Conservation (phyloP, 306 rosid species). For the Begonia loranthoides region DNA sequence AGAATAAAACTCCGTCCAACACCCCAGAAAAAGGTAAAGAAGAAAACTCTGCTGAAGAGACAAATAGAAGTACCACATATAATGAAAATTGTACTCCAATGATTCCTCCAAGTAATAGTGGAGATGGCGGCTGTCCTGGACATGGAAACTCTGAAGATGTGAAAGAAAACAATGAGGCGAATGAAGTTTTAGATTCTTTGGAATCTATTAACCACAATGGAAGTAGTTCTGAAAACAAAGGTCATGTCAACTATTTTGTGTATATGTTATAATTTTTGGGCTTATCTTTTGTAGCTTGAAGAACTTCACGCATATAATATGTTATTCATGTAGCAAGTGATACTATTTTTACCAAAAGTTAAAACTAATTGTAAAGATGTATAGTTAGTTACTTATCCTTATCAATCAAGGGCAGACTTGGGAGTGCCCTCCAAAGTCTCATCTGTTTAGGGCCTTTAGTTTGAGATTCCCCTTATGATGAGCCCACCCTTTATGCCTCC, state of each 20-base stretch:
- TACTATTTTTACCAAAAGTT: no score
- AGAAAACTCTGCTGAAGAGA: conserved; percentile 20
- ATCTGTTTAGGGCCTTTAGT: no score
- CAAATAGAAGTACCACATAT: conserved; percentile 29
- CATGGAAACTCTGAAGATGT: conserved; percentile 22
- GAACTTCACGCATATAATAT: not conserved
- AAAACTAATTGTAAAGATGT: no score
- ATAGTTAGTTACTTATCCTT: no score
- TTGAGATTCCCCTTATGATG: no score
- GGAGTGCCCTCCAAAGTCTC: no score
- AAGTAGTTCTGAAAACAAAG: conserved; percentile 30
- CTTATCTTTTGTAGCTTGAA: conserved; percentile 1
- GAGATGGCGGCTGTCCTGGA: conserved; percentile 13
- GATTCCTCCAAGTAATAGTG: conserved; percentile 14
- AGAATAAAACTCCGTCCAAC: conserved; percentile 39
- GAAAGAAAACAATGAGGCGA: conserved; percentile 23
- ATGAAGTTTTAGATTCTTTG: conserved; percentile 26
- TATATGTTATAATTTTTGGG: conserved; percentile 4
- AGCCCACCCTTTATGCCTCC: no score
- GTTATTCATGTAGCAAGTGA: no score
- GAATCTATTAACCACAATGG: conserved; percentile 26
- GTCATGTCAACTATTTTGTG: conserved; percentile 18
- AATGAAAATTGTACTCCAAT: conserved; percentile 17
- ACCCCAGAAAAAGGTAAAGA: conserved; percentile 26
- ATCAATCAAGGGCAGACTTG: no score